A percentile compares a stretch with the other conserved stretches of the same genome.
These are phyloP conservation scores for Rhizopus delemar DNA, from an alignment of 371 early-diverging fungal species.

Conservation along the genomic window DNA sequence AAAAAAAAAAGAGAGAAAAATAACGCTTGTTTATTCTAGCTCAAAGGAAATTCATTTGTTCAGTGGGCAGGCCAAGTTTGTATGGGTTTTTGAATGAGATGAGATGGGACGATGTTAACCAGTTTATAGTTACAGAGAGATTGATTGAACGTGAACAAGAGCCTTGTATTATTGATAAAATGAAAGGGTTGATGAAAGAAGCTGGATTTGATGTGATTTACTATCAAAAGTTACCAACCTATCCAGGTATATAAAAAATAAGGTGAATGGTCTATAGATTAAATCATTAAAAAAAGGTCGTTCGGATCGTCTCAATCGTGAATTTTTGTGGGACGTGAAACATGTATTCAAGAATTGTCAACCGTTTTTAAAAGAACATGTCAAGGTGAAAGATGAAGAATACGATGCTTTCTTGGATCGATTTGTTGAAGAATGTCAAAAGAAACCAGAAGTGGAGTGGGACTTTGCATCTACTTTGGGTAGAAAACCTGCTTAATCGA, in stretches of 20 bases:
- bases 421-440: slow-evolving; percentile 11
- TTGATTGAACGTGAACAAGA: slow-evolving; percentile 52
- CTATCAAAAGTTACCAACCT: slow-evolving; percentile 13
- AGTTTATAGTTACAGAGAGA: slow-evolving; percentile 26
- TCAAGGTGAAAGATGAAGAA: slow-evolving; percentile 14
- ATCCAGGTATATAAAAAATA: slow-evolving; percentile 10
- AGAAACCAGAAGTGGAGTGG: slow-evolving; percentile 20
- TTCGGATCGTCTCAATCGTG: slow-evolving; percentile 22
- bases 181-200: slow-evolving; percentile 30
- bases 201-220: slow-evolving; percentile 38
- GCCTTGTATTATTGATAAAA: slow-evolving; percentile 42
- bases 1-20: background rate
- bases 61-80: slow-evolving; percentile 30
- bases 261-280: background rate
- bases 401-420: slow-evolving; percentile 20
- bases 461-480: slow-evolving; percentile 20
- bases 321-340: slow-evolving; percentile 24
- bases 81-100: slow-evolving; percentile 17
- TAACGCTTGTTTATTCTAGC: background rate
- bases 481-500: slow-evolving; percentile 17
- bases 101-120: background rate
- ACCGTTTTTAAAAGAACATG: slow-evolving; percentile 14
- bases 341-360: slow-evolving; percentile 22
- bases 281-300: slow-evolving; percentile 8
- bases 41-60: slow-evolving; percentile 31